Conservation (phyloP, 1,139 yeast genomes). For the Nakaseomyces nivariensis region DNA sequence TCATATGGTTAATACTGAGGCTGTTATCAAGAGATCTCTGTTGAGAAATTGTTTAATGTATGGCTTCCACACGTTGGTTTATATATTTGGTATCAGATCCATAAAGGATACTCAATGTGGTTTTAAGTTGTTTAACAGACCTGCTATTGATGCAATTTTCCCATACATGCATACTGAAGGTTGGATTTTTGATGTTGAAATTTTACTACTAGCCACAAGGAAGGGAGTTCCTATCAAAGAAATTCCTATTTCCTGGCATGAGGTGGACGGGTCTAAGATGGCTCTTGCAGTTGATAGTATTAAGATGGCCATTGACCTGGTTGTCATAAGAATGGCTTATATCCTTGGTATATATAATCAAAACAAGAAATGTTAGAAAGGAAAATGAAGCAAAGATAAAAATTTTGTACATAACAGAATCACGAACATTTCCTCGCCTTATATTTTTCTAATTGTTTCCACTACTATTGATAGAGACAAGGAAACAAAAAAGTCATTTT, state of each 20-base stretch:
- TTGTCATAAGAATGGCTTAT: conserved; percentile 84
- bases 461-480: not conserved
- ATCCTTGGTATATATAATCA: conserved; percentile 68
- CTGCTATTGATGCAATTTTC: conserved; percentile 55
- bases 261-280: conserved; percentile 89
- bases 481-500: not conserved
- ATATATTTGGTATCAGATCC: conserved; percentile 75
- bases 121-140: conserved; percentile 75
- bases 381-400: not conserved
- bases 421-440: too few species aligned
- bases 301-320: conserved; percentile 90
- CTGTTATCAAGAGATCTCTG: conserved; percentile 85
- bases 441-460: not conserved
- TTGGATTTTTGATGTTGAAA: conserved; percentile 96
- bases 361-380: conserved; percentile 9
- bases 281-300: conserved; percentile 86
- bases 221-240: conserved; percentile 61
- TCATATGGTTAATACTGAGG: conserved; percentile 93
- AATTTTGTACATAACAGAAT: not conserved
- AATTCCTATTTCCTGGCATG: conserved; percentile 92
- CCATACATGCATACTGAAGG: conserved; percentile 95
- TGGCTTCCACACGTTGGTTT: conserved; percentile 79
- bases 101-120: conserved; percentile 96
- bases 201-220: conserved; percentile 67
- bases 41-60: conserved; percentile 88